Conservation (phyloP, 495 filamentous ascomycete species). For the Penicillium fimorum region DNA sequence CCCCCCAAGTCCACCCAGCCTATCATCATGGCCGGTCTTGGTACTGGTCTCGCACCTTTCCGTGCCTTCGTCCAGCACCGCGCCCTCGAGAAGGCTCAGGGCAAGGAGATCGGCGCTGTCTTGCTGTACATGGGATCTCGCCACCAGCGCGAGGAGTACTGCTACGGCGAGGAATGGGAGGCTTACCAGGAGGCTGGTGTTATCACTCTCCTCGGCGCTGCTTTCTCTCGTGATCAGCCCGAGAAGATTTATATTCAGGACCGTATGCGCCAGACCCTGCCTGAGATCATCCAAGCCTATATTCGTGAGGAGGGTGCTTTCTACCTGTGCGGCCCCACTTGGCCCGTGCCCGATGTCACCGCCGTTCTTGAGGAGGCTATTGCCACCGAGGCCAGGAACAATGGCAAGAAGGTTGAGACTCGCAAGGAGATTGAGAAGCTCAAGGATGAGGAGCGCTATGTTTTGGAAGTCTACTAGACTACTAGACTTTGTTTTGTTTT, state of each 20-base stretch:
- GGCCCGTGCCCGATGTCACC: conserved; percentile 98
- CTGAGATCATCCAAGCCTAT: conserved; percentile 87
- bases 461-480: conserved; percentile 91
- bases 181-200: conserved; percentile 94
- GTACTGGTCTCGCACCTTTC: conserved; percentile 96
- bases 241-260: conserved; percentile 99
- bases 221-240: conserved; percentile 94
- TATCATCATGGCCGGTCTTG: conserved; percentile 98
- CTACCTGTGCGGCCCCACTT: conserved; percentile 96
- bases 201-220: conserved; percentile 88
- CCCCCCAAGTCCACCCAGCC: conserved; percentile 81
- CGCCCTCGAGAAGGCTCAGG: conserved; percentile 92
- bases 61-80: conserved; percentile 97
- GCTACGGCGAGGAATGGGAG: conserved; percentile 99
- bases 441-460: conserved; percentile 92
- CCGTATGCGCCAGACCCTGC: conserved; percentile 84
- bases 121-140: conserved; percentile 96
- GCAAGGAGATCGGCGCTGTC: conserved; percentile 89
- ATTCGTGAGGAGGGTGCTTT: conserved; percentile 85
- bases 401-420: conserved; percentile 78
- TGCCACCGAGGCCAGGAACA: conserved; percentile 64
- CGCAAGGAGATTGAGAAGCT: conserved; percentile 91
- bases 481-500: conserved; percentile 49
- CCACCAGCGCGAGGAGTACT: conserved; percentile 96
- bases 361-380: conserved; percentile 92